Base-by-base conservation (phyloP, 208 protist species). In the Leishmania gerbilli region DNA sequence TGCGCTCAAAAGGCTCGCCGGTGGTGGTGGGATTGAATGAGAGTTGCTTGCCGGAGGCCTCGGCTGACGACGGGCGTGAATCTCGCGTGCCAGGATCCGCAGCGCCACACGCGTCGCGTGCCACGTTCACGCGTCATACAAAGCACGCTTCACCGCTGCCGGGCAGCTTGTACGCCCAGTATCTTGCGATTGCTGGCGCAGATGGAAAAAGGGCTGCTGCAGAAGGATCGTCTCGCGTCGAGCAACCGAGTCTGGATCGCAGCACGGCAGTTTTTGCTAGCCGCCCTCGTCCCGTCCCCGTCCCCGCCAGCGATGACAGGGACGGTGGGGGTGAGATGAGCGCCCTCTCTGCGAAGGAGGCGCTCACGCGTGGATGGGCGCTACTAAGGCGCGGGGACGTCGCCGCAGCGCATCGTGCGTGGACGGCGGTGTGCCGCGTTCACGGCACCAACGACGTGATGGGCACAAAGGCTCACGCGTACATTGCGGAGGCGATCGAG, bases 401-500 rank as follows among this genome's bases (percentile, higher is more conserved):
- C 31, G 86, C 86, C 2, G 89, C 82, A 4, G 92, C 92, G 65
- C 84, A 88, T 53, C 79, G 69, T 24, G 79, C 87, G 76, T 96
- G 92, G 92, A 74, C 74, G n/a, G 47, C 72, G 31, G 90, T 94
- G 56, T 79, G 84, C 67, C 67, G 74, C 8, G 76, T 60, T 8
- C 79, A 90, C 69, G 79, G 77, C 69, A 69, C 79, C n/a, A 47
- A 90, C 53, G 84, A 88, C 24, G 87, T 88, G 65, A 76, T 90
- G 21, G 89, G 92, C 21, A 91, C 90, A 19, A 90, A 92, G 76
- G 92, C 88, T 13, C 89, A 81, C 31, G 90, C 92, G 17, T 96
- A 94, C 84, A 84, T 91, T 24, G 86, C 87, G 0, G 91, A 96
- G 84, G 91, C 91, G 37, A 84, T 96, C 27, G 88, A 96, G 37